These are phyloP conservation scores for Cetraspora pellucida DNA, from an alignment of 192 early-diverging fungal genomes.

Conservation along the genomic window DNA sequence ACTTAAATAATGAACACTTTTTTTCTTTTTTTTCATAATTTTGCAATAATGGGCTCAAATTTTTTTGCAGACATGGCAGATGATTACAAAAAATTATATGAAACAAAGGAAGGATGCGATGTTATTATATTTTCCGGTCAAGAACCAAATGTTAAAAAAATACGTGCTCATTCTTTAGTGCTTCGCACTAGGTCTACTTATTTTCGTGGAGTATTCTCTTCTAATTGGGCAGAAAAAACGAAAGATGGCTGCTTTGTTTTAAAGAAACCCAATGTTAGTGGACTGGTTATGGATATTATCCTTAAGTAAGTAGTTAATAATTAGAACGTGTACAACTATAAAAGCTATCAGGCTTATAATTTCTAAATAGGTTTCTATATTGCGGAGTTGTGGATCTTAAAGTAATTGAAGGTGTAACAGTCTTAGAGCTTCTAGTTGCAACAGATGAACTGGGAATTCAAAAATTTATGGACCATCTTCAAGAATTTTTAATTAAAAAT, in stretches of 20 bases:
- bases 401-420: neutral
- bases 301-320: neutral
- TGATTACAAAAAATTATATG: neutral
- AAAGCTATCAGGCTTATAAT: neutral
- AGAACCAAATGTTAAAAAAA: neutral
- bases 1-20: no score
- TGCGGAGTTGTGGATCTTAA: neutral
- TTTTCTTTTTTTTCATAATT: no score
- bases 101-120: neutral
- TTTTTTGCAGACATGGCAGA: neutral
- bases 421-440: neutral
- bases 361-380: neutral
- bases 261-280: slow-evolving; percentile 8
- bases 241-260: slow-evolving; percentile 3
- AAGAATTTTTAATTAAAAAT: neutral
- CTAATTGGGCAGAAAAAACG: neutral
- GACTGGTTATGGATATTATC: neutral
- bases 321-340: neutral
- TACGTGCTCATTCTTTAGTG: slow-evolving; percentile 15
- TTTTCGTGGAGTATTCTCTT: slow-evolving; percentile 12
- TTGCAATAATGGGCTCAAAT: neutral
- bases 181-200: neutral
- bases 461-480: neutral
- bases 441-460: neutral
- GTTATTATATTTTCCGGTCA: neutral